Conservation (phyloP, 768 basidiomycete genomes). For the Calocybe cyanea region DNA sequence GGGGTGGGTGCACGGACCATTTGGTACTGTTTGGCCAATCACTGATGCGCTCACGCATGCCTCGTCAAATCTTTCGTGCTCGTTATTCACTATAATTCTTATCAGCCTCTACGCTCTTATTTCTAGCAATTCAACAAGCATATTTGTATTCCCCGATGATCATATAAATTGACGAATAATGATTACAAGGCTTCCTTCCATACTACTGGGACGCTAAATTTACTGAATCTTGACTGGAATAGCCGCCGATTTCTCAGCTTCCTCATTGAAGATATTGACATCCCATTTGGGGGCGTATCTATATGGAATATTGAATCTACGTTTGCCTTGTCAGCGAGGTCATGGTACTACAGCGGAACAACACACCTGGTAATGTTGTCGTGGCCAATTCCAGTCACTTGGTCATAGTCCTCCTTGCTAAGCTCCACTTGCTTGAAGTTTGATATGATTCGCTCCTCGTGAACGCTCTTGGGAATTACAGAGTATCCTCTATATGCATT, state of each 20-base stretch:
- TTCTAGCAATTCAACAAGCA: too few relatives aligned
- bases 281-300: slow-evolving; percentile 62
- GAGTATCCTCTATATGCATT: slow-evolving; percentile 69
- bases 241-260: slow-evolving; percentile 44
- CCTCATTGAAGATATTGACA: slow-evolving; percentile 68
- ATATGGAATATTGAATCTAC: slow-evolving; percentile 63
- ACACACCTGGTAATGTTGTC: slow-evolving; percentile 39
- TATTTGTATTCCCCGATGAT: too few relatives aligned
- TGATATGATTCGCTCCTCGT: slow-evolving; percentile 63
- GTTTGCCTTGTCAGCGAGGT: background rate
- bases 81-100: too few relatives aligned
- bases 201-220: background rate
- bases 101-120: too few relatives aligned
- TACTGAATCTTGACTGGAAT: slow-evolving; percentile 29
- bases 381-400: slow-evolving; percentile 46
- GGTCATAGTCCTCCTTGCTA: slow-evolving; percentile 62
- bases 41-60: too few relatives aligned
- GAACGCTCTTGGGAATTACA: slow-evolving; percentile 83
- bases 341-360: background rate
- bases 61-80: too few relatives aligned
- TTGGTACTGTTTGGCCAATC: background rate
- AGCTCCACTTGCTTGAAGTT: slow-evolving; percentile 78
- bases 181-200: slow-evolving; percentile 2
- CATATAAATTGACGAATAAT: slow-evolving; percentile 8
- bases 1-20: slow-evolving; percentile 26